A percentile compares a stretch with the other conserved stretches of the same genome.
Evolutionary conservation across 225 moss, liverwort and hornwort species (phyloP).

Genomic region (Thuidium tamariscinum): DNA sequence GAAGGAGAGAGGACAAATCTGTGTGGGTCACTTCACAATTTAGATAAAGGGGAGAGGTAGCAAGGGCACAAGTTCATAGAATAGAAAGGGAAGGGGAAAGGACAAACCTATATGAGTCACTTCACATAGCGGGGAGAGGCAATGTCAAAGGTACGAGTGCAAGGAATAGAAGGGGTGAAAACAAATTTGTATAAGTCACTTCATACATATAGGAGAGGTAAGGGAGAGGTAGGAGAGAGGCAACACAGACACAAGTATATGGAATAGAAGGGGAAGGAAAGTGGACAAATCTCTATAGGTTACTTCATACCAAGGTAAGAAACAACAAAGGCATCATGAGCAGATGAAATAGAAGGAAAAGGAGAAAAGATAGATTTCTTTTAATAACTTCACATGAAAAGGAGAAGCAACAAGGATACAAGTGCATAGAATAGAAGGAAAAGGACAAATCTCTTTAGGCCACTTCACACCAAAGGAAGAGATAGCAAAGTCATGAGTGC

Average conservation of each 20-base stretch:
- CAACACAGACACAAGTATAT: neutral
- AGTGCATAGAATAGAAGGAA: rapidly evolving
- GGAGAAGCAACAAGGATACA: too few relatives aligned
- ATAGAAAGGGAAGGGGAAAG: neutral
- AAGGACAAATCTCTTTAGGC: neutral
- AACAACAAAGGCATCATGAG: neutral
- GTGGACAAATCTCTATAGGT: neutral
- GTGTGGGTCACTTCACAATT: too few relatives aligned
- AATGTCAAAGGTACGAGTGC: neutral
- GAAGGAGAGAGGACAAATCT: too few relatives aligned
- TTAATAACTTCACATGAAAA: rapidly evolving
- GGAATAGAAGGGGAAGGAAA: neutral
- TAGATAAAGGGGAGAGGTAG: neutral
- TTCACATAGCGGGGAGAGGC: rapidly evolving
- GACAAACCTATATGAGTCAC: neutral
- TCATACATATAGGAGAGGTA: rapidly evolving
- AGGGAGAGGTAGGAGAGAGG: too few relatives aligned
- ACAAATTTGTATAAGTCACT: rapidly evolving
- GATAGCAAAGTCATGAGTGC: rapidly evolving
- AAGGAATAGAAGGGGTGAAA: neutral
- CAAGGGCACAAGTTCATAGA: neutral
- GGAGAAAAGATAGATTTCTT: neutral
- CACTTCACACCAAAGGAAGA: neutral
- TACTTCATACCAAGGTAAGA: neutral
- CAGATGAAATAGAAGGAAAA: too few relatives aligned